A percentile compares a stretch with the other conserved stretches of the same genome.
Evolutionary conservation across 2,329 filamentous ascomycete genomes (phyloP).

Genomic region (Colletotrichum lupini): DNA sequence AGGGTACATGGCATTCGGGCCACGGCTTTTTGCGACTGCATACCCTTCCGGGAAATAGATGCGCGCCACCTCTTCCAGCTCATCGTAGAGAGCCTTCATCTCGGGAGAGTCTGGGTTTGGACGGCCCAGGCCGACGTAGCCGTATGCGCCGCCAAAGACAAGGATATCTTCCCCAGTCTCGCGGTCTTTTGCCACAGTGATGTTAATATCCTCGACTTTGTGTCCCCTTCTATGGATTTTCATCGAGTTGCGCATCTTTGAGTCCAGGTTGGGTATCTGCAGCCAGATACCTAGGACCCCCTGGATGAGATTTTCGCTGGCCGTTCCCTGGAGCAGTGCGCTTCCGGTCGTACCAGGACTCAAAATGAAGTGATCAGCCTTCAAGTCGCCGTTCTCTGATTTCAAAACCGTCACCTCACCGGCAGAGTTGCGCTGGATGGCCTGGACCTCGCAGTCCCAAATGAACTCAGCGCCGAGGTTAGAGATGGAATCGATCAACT

Average conservation of each 20-base stretch:
- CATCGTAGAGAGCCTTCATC: conserved; percentile 13
- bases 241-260: conserved; percentile 21
- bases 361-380: not conserved
- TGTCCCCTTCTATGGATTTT: conserved; percentile 24
- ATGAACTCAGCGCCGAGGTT: not conserved
- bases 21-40: not conserved
- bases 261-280: conserved; percentile 24
- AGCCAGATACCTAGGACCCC: conserved; percentile 28
- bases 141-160: conserved; percentile 28
- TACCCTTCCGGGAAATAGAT: not conserved
- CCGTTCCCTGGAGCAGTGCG: not conserved
- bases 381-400: not conserved
- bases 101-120: conserved; percentile 11
- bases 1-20: not conserved
- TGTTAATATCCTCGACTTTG: conserved; percentile 25
- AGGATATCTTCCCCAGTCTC: conserved; percentile 26
- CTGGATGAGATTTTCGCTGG: conserved; percentile 25
- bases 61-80: not conserved
- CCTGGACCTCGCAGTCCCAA: not conserved
- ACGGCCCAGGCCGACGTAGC: conserved; percentile 26
- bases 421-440: not conserved
- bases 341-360: not conserved
- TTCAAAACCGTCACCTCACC: not conserved
- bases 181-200: conserved; percentile 22
- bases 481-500: conserved; percentile 21